Evolutionary conservation across 75 land plant species (phyloP).

Genomic region (Cryptomeria japonica): DNA sequence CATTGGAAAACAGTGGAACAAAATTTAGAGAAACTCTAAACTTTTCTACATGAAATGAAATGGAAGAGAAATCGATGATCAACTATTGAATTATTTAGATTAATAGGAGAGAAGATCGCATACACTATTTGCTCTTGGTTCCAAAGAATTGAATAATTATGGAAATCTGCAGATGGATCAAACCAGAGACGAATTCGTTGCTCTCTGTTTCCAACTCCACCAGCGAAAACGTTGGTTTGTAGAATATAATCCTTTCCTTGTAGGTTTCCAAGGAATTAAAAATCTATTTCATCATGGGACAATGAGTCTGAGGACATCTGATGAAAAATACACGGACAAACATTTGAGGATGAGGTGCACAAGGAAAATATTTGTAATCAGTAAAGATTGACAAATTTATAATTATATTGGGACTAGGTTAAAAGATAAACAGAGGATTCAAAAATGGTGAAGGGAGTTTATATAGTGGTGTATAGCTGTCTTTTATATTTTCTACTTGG

Average conservation of each 20-base stretch:
- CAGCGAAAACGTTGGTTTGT: conserved; percentile 55
- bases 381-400: no score
- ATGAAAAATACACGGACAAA: not conserved
- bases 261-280: conserved; percentile 61
- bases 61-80: not conserved
- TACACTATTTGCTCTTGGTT: conserved; percentile 52
- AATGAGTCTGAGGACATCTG: conserved; percentile 29
- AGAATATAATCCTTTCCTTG: conserved; percentile 34
- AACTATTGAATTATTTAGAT: not conserved
- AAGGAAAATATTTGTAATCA: no score
- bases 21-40: no score
- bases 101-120: not conserved
- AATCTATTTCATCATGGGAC: conserved; percentile 58
- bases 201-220: conserved; percentile 57
- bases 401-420: no score
- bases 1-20: no score
- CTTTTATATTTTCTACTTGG: not conserved
- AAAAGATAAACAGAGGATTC: no score
- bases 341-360: no score
- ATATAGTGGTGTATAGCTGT: not conserved
- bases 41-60: not conserved
- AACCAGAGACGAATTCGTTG: conserved; percentile 53
- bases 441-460: no score
- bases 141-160: conserved; percentile 61
- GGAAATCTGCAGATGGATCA: conserved; percentile 53